Evolutionary conservation across 176 grass and related monocot species (phyloP).

Genomic region (Themeda triandra): DNA sequence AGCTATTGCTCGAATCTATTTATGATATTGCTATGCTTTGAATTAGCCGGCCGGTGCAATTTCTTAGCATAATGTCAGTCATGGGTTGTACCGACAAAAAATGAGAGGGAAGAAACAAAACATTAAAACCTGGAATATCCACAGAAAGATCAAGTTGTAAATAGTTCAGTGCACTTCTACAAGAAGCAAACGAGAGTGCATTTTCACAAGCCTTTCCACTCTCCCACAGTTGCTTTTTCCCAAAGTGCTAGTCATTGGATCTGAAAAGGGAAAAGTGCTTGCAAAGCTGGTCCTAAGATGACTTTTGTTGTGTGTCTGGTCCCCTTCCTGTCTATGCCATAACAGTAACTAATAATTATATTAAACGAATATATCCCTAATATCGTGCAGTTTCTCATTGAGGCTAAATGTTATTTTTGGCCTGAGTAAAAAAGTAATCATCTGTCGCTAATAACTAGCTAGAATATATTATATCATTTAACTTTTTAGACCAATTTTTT

Average conservation of each 20-base stretch:
- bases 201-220: conserved; percentile 28
- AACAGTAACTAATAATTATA: not conserved
- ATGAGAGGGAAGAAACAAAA: not conserved
- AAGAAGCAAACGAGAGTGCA: conserved; percentile 14
- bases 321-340: conserved; percentile 9
- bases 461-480: not conserved
- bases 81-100: not conserved
- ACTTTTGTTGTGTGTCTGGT: conserved; percentile 30
- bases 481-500: not conserved
- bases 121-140: not conserved
- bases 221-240: conserved; percentile 29
- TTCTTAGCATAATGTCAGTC: not conserved
- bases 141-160: not conserved
- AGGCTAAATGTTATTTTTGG: not conserved
- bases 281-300: conserved; percentile 59
- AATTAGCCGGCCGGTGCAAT: not conserved
- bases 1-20: not conserved
- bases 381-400: not conserved
- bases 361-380: not conserved
- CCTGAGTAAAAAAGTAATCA: not conserved
- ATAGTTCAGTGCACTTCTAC: conserved; percentile 2
- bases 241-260: conserved; percentile 55
- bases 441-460: not conserved
- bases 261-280: conserved; percentile 39
- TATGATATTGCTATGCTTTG: not conserved